phyloP scores from a whole-genome alignment of 768 basidiomycete species.

The Russula sp. region DNA sequence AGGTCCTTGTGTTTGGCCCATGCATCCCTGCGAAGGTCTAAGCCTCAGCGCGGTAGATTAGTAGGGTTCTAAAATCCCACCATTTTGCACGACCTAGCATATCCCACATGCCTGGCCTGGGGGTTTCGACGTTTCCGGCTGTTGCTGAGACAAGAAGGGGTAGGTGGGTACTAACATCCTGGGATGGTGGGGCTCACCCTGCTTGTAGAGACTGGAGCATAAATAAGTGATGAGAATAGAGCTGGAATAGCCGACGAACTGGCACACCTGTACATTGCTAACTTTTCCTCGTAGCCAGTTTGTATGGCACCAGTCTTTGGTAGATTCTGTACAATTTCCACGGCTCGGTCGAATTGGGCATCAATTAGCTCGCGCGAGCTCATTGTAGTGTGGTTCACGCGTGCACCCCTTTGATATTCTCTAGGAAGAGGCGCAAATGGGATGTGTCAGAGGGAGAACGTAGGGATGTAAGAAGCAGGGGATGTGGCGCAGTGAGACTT shows the following conservation, averaged over 20 bases:
- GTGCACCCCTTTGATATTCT: background rate
- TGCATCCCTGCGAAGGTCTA: slow-evolving; percentile 63
- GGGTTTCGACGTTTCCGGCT: slow-evolving; percentile 76
- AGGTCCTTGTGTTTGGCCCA: slow-evolving; percentile 93
- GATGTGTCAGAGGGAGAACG: slow-evolving; percentile 2
- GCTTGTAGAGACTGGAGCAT: slow-evolving; percentile 74
- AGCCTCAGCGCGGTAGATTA: slow-evolving; percentile 22
- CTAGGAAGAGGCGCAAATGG: background rate
- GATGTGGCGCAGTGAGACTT: background rate
- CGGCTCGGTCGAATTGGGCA: slow-evolving; percentile 88
- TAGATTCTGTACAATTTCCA: slow-evolving; percentile 88
- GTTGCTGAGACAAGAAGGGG: slow-evolving; percentile 55
- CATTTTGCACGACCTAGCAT: slow-evolving; percentile 93
- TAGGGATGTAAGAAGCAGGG: background rate
- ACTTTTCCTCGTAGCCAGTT: slow-evolving; percentile 92
- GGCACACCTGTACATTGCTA: slow-evolving; percentile 81
- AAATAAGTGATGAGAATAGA: background rate
- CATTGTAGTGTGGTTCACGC: slow-evolving; percentile 40
- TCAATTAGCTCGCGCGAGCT: slow-evolving; percentile 66
- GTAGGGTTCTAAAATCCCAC: slow-evolving; percentile 42
- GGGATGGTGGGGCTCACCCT: slow-evolving; percentile 53
- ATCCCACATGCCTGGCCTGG: slow-evolving; percentile 85
- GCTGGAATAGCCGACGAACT: background rate
- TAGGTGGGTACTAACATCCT: background rate
- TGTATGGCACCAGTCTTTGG: slow-evolving; percentile 95